phyloP scores from a whole-genome alignment of 106 monocot species.

The Phalaenopsis aphrodite region DNA sequence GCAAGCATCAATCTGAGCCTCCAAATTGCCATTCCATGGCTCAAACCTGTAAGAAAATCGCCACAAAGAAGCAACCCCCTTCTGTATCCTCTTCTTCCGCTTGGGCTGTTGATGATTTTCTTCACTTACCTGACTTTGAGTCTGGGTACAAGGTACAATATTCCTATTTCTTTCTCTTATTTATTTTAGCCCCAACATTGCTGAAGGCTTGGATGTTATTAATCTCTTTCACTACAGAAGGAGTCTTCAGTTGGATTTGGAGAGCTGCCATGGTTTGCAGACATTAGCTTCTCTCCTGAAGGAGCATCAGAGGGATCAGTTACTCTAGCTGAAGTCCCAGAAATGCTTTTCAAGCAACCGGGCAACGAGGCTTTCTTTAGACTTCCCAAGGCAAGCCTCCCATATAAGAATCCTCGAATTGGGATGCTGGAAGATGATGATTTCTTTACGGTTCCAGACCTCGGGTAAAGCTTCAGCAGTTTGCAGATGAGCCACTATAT shows the following conservation, averaged over 20 bases:
- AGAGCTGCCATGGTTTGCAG: conserved; percentile 78
- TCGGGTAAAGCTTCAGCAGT: conserved; percentile 35
- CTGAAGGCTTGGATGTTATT: neutral
- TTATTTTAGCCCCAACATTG: neutral
- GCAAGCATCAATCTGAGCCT: conserved; percentile 15
- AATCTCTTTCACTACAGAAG: conserved; percentile 23
- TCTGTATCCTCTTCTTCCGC: conserved; percentile 13
- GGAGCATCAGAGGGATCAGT: neutral
- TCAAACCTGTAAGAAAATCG: neutral
- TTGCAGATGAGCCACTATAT: too few relatives aligned
- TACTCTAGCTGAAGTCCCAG: conserved; percentile 53
- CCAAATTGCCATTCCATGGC: conserved; percentile 18
- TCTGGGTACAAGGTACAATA: conserved; percentile 50
- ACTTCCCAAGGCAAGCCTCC: conserved; percentile 4
- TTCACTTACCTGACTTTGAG: conserved; percentile 84
- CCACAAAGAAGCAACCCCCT: conserved; percentile 13
- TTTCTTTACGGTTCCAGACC: conserved; percentile 87
- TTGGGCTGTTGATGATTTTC: conserved; percentile 89
- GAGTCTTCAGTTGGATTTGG: conserved; percentile 42
- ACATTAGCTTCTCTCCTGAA: conserved; percentile 22
- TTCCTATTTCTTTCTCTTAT: neutral
- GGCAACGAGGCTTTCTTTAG: conserved; percentile 17
- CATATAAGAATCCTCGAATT: conserved; percentile 63
- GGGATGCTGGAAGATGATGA: conserved; percentile 62
- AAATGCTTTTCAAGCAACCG: conserved; percentile 28